Evolutionary conservation across 768 basidiomycete genomes (phyloP), one percentile per base, ranked within the genome.

Genomic region (Kwoniella newhampshirensis): DNA sequence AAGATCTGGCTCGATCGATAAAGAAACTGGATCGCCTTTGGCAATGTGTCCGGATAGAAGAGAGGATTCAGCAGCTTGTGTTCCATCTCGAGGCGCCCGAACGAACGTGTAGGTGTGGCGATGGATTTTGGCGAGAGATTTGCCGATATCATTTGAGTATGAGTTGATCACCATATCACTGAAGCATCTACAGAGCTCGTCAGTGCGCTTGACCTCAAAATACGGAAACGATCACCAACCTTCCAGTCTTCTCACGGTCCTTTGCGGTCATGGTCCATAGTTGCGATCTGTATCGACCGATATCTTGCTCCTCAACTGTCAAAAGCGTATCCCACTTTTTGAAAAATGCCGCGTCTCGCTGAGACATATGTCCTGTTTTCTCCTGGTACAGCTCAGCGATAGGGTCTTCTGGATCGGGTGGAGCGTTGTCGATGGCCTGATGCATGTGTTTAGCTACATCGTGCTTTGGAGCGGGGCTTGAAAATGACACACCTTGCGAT

Each of bases 251-350:
- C 75, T 91, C 89, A 53, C 96, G 82, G 66, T 92, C 86, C 17
- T 75, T 78, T 0, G 91, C 90, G 5, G 82, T 82, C 82, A 94
- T 84, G 0, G 89, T 92, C 96, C 96, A 99, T 8, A 98, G 79
- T 67, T 99, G 93, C 63, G 88, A 89, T 72, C 85, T 85, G 78
- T 90, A 92, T 18, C 88, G 82, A 9, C 86, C 78, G 13, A 88
- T 79, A 62, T 96, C 93, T 55, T 87, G 85, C 72, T 98, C 96
- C 74, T 99, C 96, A 3, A 85, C 70, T 1, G 89, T 81, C 54
- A 98, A 80, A 15, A 98, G 81, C 2, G 80, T 78, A 71, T 99
- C 96, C 96, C 96, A 99, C 64, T 84, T 81, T 67, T 84, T 84
- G 80, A 96, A 98, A 76, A 98, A 98, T 0, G 80, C 81, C 0